phyloP scores from a whole-genome alignment of 2,329 filamentous ascomycete species.

The Byssothecium circinans region DNA sequence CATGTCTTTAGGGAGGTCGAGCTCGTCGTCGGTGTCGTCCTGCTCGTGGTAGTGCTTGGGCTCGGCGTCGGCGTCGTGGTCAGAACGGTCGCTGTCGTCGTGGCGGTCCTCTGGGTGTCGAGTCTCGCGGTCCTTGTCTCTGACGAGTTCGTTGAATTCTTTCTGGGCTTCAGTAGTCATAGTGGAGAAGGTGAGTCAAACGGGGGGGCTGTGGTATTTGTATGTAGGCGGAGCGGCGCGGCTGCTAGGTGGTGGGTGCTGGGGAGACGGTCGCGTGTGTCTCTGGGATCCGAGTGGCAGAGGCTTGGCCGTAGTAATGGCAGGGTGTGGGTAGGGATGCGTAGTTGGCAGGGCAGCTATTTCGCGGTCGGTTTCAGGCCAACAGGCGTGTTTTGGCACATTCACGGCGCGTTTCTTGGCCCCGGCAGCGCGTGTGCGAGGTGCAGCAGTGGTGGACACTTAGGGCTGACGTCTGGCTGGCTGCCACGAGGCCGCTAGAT shows the following conservation, averaged over 20 bases:
- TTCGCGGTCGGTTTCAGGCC: not conserved
- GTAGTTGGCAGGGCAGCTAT: not conserved
- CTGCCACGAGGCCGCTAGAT: constrained; percentile 19
- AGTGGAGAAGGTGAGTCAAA: constrained; percentile 21
- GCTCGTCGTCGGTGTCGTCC: constrained; percentile 54
- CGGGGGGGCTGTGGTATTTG: constrained; percentile 26
- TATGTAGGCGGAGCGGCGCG: constrained; percentile 13
- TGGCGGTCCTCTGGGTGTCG: constrained; percentile 53
- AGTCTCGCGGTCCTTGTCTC: constrained; percentile 48
- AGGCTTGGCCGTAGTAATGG: not conserved
- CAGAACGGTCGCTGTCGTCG: constrained; percentile 63
- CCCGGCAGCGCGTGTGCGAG: no score
- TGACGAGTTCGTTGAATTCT: constrained; percentile 56
- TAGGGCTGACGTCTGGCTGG: constrained; percentile 21
- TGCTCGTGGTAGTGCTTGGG: constrained; percentile 60
- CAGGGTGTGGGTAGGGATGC: no score
- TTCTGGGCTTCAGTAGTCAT: constrained; percentile 53
- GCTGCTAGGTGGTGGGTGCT: constrained; percentile 12
- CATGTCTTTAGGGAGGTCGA: constrained; percentile 54
- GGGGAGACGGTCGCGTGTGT: not conserved
- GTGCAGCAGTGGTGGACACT: not conserved
- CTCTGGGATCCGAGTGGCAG: not conserved
- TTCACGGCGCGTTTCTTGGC: no score
- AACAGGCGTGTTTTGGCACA: not conserved
- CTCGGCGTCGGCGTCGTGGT: constrained; percentile 55